A percentile compares a stretch with the other conserved stretches of the same genome.
Evolutionary conservation across 371 early-diverging fungal species (phyloP).

Genomic region (Coemansia sp.): DNA sequence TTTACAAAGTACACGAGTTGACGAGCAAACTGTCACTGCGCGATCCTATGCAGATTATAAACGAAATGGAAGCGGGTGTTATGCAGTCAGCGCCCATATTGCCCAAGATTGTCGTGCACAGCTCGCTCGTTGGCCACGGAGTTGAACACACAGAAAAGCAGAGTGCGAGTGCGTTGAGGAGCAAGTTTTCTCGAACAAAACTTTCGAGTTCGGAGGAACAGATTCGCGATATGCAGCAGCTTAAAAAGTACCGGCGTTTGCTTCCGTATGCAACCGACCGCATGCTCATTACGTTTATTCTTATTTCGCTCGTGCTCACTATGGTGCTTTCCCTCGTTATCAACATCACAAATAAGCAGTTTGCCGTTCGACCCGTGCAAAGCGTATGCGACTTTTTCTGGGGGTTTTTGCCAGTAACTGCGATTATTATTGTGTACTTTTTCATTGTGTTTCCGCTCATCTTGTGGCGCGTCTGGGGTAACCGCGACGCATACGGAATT

Average conservation of each 20-base stretch:
- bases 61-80: background rate
- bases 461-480: constrained; percentile 29
- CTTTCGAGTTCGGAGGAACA: background rate
- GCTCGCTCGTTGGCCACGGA: background rate
- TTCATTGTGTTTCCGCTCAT: constrained; percentile 21
- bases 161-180: background rate
- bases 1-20: constrained; percentile 24
- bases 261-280: constrained; percentile 24
- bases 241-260: constrained; percentile 22
- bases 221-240: constrained; percentile 6
- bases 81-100: background rate
- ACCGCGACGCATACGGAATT: constrained; percentile 38
- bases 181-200: background rate
- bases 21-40: constrained; percentile 11
- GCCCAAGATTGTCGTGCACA: constrained; percentile 2
- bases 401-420: constrained; percentile 27
- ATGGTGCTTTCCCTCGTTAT: constrained; percentile 12
- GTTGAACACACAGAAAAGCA: background rate
- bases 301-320: background rate
- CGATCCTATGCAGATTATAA: background rate
- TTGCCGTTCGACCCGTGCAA: constrained; percentile 14
- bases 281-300: constrained; percentile 18
- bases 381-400: constrained; percentile 25
- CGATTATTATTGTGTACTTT: constrained; percentile 19
- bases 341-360: constrained; percentile 33